These are phyloP conservation scores for Cornus suecica DNA, from an alignment of 148 eudicot species.

Conservation along the genomic window DNA sequence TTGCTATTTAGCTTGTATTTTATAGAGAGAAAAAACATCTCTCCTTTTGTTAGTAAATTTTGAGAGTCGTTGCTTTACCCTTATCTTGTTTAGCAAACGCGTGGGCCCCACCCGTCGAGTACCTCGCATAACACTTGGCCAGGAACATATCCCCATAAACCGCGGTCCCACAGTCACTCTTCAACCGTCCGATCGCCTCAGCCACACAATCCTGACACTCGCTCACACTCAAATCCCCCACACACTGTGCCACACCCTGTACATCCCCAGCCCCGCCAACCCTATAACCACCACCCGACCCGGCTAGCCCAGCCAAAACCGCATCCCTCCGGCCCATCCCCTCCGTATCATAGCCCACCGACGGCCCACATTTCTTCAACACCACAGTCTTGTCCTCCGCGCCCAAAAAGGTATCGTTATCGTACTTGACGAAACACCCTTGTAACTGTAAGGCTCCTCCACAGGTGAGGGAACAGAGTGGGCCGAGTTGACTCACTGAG, in stretches of 20 bases:
- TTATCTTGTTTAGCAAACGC: conserved; percentile 27
- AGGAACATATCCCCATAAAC: conserved; percentile 53
- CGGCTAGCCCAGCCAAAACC: conserved; percentile 35
- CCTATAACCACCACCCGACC: conserved; percentile 39
- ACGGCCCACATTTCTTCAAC: conserved; percentile 57
- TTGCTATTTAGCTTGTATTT: too few species aligned
- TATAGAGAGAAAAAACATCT: too few species aligned
- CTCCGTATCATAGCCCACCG: conserved; percentile 24
- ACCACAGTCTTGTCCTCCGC: conserved; percentile 57
- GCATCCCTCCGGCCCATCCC: conserved; percentile 36
- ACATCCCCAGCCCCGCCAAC: conserved; percentile 46
- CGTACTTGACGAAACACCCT: conserved; percentile 59
- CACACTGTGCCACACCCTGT: conserved; percentile 59
- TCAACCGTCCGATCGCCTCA: conserved; percentile 53
- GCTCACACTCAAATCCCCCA: conserved; percentile 46
- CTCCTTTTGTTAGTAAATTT: background rate
- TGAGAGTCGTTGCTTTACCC: conserved; percentile 20
- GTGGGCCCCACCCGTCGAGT: conserved; percentile 41
- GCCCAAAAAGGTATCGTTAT: conserved; percentile 45
- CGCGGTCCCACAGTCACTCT: conserved; percentile 49
- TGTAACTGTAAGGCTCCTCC: conserved; percentile 60
- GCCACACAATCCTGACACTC: conserved; percentile 59
- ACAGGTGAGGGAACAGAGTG: conserved; percentile 36
- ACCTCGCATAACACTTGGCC: conserved; percentile 53
- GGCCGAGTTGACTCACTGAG: conserved; percentile 42